Evolutionary conservation across 495 filamentous ascomycete genomes (phyloP).

Genomic region (Cudoniella acicularis): DNA sequence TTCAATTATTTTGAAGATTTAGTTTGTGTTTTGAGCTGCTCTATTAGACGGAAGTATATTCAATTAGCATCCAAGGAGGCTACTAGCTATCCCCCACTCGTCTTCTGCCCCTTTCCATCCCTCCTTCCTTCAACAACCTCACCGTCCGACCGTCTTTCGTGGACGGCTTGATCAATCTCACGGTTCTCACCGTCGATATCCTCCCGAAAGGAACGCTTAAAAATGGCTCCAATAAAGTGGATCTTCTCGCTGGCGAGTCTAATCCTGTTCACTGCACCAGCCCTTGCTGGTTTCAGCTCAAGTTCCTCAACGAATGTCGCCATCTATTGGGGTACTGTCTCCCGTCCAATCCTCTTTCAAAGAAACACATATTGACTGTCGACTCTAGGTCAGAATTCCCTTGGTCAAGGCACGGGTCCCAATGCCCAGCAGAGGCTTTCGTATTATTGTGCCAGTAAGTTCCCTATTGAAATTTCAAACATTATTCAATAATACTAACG

Average conservation of each 20-base stretch:
- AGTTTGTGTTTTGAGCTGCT: no score
- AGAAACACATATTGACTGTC: conserved; percentile 5
- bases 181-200: no score
- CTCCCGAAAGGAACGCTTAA: no score
- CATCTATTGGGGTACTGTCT: conserved; percentile 56
- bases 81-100: no score
- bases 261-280: not conserved
- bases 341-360: not conserved
- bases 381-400: conserved; percentile 47
- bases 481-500: no score
- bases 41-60: no score
- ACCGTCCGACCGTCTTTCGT: no score
- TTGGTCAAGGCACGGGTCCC: conserved; percentile 34
- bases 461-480: not conserved
- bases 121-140: no score
- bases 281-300: conserved; percentile 44
- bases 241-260: conserved; percentile 7
- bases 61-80: no score
- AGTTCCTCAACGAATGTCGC: conserved; percentile 53
- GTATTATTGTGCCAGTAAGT: conserved; percentile 52
- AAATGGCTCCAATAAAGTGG: conserved; percentile 2
- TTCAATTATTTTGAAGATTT: no score
- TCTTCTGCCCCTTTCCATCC: no score
- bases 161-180: no score
- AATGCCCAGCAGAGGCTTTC: conserved; percentile 43